These are phyloP conservation scores for Aspergillus japonicus DNA, from an alignment of 2,329 filamentous ascomycete species.

Conservation along the genomic window DNA sequence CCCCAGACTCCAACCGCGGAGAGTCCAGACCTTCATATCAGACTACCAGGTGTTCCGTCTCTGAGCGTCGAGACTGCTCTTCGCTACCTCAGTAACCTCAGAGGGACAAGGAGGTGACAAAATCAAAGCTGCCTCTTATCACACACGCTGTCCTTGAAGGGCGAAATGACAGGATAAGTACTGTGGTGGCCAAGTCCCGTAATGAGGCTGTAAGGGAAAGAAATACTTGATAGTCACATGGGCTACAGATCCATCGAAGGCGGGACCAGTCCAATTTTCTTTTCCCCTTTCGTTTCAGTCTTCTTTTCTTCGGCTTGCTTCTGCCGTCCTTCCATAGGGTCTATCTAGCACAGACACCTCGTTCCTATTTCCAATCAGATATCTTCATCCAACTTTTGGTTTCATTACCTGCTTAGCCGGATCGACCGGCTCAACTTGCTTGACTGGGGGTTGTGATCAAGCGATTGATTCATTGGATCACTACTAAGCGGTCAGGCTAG, in stretches of 20 bases:
- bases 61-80: neutral
- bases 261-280: neutral
- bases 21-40: neutral
- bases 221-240: constrained; percentile 6
- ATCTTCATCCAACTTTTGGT: neutral
- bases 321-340: neutral
- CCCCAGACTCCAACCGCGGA: neutral
- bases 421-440: neutral
- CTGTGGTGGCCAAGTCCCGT: neutral
- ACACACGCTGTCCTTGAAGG: too few species aligned
- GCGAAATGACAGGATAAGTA: neutral
- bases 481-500: constrained; percentile 8
- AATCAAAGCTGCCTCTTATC: neutral
- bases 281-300: neutral
- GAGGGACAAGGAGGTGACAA: neutral
- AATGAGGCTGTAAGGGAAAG: constrained; percentile 1
- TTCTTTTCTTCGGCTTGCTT: neutral
- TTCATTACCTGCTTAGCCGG: neutral
- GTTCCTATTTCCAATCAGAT: neutral
- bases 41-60: neutral
- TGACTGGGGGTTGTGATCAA: neutral
- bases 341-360: neutral
- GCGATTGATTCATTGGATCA: neutral
- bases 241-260: neutral
- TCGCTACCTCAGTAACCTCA: neutral